A percentile compares a stretch with the other conserved stretches of the same genome.
These are phyloP conservation scores for Hansfordia pulvinata DNA, from an alignment of 2,329 filamentous ascomycete species.

Conservation along the genomic window DNA sequence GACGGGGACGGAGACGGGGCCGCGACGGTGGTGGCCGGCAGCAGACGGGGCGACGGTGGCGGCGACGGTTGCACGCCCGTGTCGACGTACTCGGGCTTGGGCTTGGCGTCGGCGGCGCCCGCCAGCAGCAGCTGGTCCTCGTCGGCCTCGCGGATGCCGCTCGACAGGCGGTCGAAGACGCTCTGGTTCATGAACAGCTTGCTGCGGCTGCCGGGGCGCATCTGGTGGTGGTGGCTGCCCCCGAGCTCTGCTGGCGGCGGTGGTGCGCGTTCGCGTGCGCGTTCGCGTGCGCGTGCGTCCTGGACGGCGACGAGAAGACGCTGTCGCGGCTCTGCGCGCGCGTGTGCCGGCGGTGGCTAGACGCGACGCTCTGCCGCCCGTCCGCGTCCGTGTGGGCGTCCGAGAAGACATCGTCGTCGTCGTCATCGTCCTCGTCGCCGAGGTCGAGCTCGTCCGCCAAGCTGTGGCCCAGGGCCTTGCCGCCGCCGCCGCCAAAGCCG, in stretches of 20 bases:
- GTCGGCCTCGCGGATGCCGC: constrained; percentile 34
- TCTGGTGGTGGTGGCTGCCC: constrained; percentile 45
- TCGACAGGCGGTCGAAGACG: constrained; percentile 42
- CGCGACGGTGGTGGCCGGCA: constrained; percentile 41
- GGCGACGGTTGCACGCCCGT: constrained; percentile 75
- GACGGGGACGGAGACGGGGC: constrained; percentile 76
- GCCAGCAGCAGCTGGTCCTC: no score
- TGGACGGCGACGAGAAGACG: constrained; percentile 20
- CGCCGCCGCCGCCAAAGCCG: constrained; percentile 33
- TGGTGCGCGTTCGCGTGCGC: no score
- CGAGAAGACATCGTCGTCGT: no score
- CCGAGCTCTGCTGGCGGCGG: no score
- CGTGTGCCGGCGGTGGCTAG: constrained; percentile 31
- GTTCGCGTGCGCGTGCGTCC: no score
- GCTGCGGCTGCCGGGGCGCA: constrained; percentile 40
- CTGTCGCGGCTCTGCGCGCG: constrained; percentile 47
- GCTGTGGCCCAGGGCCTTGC: constrained; percentile 54
- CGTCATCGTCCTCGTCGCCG: constrained; percentile 70
- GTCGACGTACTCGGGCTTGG: constrained; percentile 50
- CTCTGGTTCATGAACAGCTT: constrained; percentile 38
- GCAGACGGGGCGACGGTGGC: constrained; percentile 54
- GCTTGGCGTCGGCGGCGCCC: no score
- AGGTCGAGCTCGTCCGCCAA: constrained; percentile 87
- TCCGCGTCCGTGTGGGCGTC: constrained; percentile 58
- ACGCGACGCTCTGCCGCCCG: constrained; percentile 48